Evolutionary conservation across 306 rosid species (phyloP).

Genomic region (Begonia peltatifolia): DNA sequence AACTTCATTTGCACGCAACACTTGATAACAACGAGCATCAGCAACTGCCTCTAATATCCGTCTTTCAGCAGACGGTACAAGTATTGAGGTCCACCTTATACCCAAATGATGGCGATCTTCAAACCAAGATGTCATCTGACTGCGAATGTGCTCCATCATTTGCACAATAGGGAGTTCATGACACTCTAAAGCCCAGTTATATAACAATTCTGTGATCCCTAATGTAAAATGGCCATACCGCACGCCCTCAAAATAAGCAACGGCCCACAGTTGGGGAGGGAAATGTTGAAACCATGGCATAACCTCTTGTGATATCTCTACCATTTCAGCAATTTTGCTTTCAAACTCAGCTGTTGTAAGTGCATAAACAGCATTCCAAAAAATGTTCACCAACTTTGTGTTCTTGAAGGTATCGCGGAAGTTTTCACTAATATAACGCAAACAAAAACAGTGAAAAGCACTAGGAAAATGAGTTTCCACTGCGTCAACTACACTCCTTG

Average conservation of each 20-base stretch:
- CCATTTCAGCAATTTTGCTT: slow-evolving; percentile 78
- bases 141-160: slow-evolving; percentile 94
- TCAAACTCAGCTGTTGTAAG: slow-evolving; percentile 88
- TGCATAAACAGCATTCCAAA: slow-evolving; percentile 99
- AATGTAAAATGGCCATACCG: slow-evolving; percentile 85
- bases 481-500: slow-evolving; percentile 62
- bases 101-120: slow-evolving; percentile 66
- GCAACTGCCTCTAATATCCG: slow-evolving; percentile 73
- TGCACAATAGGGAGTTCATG: slow-evolving; percentile 94
- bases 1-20: slow-evolving; percentile 90
- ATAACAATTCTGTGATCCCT: slow-evolving; percentile 82
- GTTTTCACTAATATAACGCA: slow-evolving; percentile 79
- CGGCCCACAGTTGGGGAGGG: slow-evolving; percentile 97
- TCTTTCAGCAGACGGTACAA: slow-evolving; percentile 92
- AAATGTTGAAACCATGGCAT: slow-evolving; percentile 71
- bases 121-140: slow-evolving; percentile 63
- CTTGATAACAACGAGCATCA: slow-evolving; percentile 96
- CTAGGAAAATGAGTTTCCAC: slow-evolving; percentile 92
- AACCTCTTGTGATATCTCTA: slow-evolving; percentile 77
- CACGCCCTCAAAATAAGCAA: slow-evolving; percentile 89
- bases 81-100: slow-evolving; percentile 72
- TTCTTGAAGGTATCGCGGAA: slow-evolving; percentile 92
- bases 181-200: slow-evolving; percentile 97
- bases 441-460: slow-evolving; percentile 85
- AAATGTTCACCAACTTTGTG: slow-evolving; percentile 84